These are phyloP conservation scores for Plantago major DNA, from an alignment of 257 asterid genomes.

Conservation along the genomic window DNA sequence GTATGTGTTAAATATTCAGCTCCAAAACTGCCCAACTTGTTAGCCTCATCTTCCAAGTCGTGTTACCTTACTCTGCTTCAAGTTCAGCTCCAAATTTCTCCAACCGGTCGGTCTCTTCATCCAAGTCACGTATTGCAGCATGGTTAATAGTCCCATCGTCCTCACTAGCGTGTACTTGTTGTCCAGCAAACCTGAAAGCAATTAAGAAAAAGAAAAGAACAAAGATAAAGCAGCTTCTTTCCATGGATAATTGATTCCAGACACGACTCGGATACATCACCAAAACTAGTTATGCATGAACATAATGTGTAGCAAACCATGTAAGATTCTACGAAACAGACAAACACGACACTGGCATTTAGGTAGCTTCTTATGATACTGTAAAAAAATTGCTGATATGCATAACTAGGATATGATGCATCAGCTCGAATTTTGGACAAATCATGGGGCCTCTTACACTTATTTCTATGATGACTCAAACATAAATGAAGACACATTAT, in stretches of 20 bases:
- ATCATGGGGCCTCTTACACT: not conserved
- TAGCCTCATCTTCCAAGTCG: not conserved
- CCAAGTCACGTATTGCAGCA: constrained; percentile 70
- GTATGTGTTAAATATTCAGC: not conserved
- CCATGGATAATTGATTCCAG: no score
- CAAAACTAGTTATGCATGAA: not conserved
- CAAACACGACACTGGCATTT: no score
- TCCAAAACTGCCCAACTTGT: not conserved
- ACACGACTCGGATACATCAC: not conserved
- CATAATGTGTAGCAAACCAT: no score
- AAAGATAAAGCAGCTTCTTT: not conserved
- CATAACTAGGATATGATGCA: no score
- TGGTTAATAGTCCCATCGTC: constrained; percentile 87
- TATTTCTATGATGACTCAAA: not conserved
- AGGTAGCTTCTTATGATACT: not conserved
- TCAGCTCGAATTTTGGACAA: not conserved
- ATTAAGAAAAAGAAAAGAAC: not conserved
- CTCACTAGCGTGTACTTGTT: constrained; percentile 64
- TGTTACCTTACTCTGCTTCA: constrained; percentile 48
- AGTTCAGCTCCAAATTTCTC: constrained; percentile 92
- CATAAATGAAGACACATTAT: not conserved
- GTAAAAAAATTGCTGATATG: no score
- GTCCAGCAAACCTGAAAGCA: constrained; percentile 72
- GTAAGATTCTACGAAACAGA: no score
- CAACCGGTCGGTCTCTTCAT: constrained; percentile 78